phyloP scores from a whole-genome alignment of 768 basidiomycete species.

The Nidularia sp. region DNA sequence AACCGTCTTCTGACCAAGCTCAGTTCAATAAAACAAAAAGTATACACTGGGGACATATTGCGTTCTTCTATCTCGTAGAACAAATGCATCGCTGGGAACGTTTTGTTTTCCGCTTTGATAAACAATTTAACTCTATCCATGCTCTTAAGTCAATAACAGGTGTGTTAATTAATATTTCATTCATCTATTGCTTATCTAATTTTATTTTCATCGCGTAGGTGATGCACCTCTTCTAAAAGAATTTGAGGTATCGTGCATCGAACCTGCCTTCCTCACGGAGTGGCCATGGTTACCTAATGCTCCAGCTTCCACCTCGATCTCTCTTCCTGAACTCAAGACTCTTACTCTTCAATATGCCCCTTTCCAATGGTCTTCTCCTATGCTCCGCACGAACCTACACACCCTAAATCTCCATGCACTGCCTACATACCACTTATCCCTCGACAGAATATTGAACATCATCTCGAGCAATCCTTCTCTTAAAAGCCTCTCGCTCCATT shows the following conservation, averaged over 20 bases:
- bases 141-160: slow-evolving; percentile 73
- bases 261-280: slow-evolving; percentile 57
- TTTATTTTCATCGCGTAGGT: slow-evolving; percentile 33
- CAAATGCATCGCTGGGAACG: slow-evolving; percentile 82
- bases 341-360: slow-evolving; percentile 70
- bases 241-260: slow-evolving; percentile 74
- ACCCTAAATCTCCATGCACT: slow-evolving; percentile 63
- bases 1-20: too few relatives aligned
- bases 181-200: slow-evolving; percentile 4
- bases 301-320: slow-evolving; percentile 19
- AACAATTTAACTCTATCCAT: slow-evolving; percentile 67
- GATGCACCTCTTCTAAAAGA: slow-evolving; percentile 70
- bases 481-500: slow-evolving; percentile 54
- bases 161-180: slow-evolving; percentile 22
- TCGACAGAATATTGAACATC: slow-evolving; percentile 70
- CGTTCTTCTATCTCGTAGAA: slow-evolving; percentile 72
- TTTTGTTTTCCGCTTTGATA: slow-evolving; percentile 78
- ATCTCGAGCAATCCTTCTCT: slow-evolving; percentile 55
- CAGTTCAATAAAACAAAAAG: slow-evolving; percentile 5
- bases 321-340: slow-evolving; percentile 46
- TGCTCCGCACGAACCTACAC: slow-evolving; percentile 56
- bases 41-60: slow-evolving; percentile 79
- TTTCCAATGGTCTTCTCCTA: slow-evolving; percentile 75
- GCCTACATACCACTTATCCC: slow-evolving; percentile 54
- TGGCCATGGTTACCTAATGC: slow-evolving; percentile 75